These are phyloP conservation scores for Passalora sequoiae DNA, from an alignment of 2,329 filamentous ascomycete species.

Conservation along the genomic window DNA sequence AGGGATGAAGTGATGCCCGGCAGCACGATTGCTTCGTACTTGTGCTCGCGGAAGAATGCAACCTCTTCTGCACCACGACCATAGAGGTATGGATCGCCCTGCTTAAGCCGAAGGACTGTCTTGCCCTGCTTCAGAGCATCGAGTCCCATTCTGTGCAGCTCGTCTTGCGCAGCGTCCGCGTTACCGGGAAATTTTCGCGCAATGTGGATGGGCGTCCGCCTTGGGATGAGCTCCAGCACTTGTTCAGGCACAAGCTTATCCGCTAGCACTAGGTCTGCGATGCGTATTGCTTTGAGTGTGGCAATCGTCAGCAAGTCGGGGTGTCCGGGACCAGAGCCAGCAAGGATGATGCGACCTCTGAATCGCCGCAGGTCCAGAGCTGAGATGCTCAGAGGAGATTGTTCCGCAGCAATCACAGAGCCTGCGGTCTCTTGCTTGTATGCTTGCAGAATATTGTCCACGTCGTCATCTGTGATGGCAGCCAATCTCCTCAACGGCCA, in stretches of 20 bases:
- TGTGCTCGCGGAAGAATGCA: slow-evolving; percentile 69
- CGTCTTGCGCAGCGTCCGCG: slow-evolving; percentile 86
- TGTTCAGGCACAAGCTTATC: slow-evolving; percentile 81
- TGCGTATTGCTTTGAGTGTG: slow-evolving; percentile 68
- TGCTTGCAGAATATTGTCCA: slow-evolving; percentile 68
- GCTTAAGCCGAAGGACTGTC: slow-evolving; percentile 83
- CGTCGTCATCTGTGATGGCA: slow-evolving; percentile 70
- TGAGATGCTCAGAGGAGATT: slow-evolving; percentile 25
- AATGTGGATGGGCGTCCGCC: slow-evolving; percentile 82
- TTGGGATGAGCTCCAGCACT: slow-evolving; percentile 83
- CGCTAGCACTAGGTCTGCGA: slow-evolving; percentile 73
- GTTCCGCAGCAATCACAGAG: slow-evolving; percentile 30
- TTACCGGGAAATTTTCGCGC: slow-evolving; percentile 97
- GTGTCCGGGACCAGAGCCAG: slow-evolving; percentile 87
- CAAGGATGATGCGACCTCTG: slow-evolving; percentile 73
- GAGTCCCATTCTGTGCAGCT: slow-evolving; percentile 74
- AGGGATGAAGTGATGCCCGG: slow-evolving; percentile 88
- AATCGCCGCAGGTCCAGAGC: slow-evolving; percentile 29
- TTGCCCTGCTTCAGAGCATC: slow-evolving; percentile 64
- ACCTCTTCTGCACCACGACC: slow-evolving; percentile 92
- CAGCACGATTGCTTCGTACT: slow-evolving; percentile 64
- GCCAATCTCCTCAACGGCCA: slow-evolving; percentile 86
- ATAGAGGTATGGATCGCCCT: slow-evolving; percentile 95
- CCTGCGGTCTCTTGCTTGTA: slow-evolving; percentile 50
- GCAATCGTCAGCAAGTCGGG: slow-evolving; percentile 84